A percentile compares a stretch with the other conserved stretches of the same genome.
These are phyloP conservation scores for Lactarius tabidus DNA, from an alignment of 768 basidiomycete species.

Conservation along the genomic window DNA sequence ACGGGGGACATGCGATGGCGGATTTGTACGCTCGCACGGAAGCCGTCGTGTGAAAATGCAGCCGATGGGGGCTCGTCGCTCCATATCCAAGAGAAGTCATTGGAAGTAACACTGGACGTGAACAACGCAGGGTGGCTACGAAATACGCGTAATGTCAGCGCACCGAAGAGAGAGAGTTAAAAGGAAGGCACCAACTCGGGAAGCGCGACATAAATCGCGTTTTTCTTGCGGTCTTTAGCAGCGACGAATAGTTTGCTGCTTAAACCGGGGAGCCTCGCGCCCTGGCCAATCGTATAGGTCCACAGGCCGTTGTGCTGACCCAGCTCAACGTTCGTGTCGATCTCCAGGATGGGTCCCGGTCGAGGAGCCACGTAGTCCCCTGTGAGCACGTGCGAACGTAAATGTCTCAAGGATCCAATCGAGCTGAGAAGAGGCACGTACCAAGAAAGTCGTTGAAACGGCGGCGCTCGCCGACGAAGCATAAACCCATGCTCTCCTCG, in stretches of 20 bases:
- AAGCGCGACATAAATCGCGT: slow-evolving; percentile 74
- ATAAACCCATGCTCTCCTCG: slow-evolving; percentile 90
- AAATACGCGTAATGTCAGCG: not conserved
- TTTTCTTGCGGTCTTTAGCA: slow-evolving; percentile 56
- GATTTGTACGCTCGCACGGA: slow-evolving; percentile 52
- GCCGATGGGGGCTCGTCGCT: slow-evolving; percentile 47
- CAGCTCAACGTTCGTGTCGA: slow-evolving; percentile 48
- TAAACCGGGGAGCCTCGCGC: slow-evolving; percentile 62
- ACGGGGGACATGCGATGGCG: slow-evolving; percentile 65
- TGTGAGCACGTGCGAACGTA: slow-evolving; percentile 31
- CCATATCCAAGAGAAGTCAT: slow-evolving; percentile 78
- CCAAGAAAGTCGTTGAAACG: slow-evolving; percentile 72
- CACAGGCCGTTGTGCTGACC: slow-evolving; percentile 73
- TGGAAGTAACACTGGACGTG: slow-evolving; percentile 33
- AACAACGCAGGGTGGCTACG: slow-evolving; percentile 58
- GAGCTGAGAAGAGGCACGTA: slow-evolving; percentile 32
- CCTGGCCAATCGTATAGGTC: slow-evolving; percentile 84
- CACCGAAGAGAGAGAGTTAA: not conserved
- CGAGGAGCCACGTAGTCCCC: slow-evolving; percentile 72
- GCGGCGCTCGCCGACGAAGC: slow-evolving; percentile 83
- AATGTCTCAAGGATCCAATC: not conserved
- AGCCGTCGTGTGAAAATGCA: slow-evolving; percentile 42
- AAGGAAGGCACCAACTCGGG: slow-evolving; percentile 45
- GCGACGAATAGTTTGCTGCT: slow-evolving; percentile 65
- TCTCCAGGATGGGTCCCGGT: slow-evolving; percentile 64